Evolutionary conservation across 768 basidiomycete species (phyloP).

Genomic region (Mycena albidolilacea): DNA sequence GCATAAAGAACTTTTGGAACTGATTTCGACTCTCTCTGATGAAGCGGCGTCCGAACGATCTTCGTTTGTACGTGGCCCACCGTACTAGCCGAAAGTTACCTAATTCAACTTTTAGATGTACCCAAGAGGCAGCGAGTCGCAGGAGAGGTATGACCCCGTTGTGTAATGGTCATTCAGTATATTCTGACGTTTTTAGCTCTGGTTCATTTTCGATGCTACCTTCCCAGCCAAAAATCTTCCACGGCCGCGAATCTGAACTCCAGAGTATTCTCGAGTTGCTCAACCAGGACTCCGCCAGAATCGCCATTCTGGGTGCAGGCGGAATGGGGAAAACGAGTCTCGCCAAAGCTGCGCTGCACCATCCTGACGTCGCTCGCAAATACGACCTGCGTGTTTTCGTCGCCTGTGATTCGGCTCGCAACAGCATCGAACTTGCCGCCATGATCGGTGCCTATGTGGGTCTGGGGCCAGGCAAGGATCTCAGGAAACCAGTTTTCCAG

Average conservation of each 20-base stretch:
- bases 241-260: background rate
- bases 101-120: background rate
- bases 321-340: background rate
- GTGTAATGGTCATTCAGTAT: too few relatives aligned
- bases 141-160: too few relatives aligned
- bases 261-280: too few relatives aligned
- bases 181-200: too few relatives aligned
- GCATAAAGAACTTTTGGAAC: background rate
- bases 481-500: background rate
- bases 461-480: background rate
- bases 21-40: constrained; percentile 9
- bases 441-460: background rate
- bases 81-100: too few relatives aligned
- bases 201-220: too few relatives aligned
- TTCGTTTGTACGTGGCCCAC: background rate
- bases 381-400: constrained; percentile 3
- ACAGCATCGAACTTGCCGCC: background rate
- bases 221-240: background rate
- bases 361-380: background rate
- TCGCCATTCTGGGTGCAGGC: too few relatives aligned
- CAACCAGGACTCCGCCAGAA: background rate
- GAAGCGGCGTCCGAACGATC: background rate
- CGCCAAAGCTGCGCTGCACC: background rate
- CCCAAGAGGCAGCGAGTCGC: background rate
- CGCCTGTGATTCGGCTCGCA: background rate